Evolutionary conservation across 495 filamentous ascomycete genomes (phyloP).

Genomic region (Aspergillus bertholletiae): DNA sequence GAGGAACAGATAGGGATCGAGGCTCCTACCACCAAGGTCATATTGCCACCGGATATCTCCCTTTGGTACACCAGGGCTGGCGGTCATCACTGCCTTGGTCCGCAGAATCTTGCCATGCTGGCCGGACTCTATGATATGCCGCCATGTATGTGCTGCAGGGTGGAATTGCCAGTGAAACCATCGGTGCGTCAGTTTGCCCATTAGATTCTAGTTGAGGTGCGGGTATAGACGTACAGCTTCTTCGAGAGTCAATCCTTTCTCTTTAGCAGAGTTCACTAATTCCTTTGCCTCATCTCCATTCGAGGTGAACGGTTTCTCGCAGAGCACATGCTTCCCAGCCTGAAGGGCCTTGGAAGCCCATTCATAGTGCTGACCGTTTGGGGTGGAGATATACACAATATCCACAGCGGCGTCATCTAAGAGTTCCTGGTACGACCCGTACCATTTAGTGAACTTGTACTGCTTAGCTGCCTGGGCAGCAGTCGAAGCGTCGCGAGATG

Average conservation of each 20-base stretch:
- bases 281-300: conserved; percentile 45
- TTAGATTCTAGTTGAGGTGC: not conserved
- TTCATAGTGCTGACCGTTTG: conserved; percentile 52
- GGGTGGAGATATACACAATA: conserved; percentile 49
- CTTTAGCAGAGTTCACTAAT: conserved; percentile 37
- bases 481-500: conserved; percentile 13
- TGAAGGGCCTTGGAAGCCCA: conserved; percentile 49
- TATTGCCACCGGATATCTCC: conserved; percentile 57
- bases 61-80: conserved; percentile 14
- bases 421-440: conserved; percentile 14
- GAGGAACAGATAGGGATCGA: not conserved
- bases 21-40: conserved; percentile 27
- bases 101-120: conserved; percentile 26
- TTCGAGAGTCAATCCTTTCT: conserved; percentile 9
- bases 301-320: conserved; percentile 53
- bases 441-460: not conserved
- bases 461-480: not conserved
- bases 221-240: conserved; percentile 14
- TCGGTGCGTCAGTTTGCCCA: not conserved
- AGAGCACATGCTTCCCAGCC: conserved; percentile 57
- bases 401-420: conserved; percentile 51
- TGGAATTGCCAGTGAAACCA: conserved; percentile 42
- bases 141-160: conserved; percentile 33
- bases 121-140: conserved; percentile 24
- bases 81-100: conserved; percentile 21